A percentile compares a stretch with the other conserved stretches of the same genome.
phyloP scores from a whole-genome alignment of 805 yeast genomes.

The Maudiozyma serrabonitensis region DNA sequence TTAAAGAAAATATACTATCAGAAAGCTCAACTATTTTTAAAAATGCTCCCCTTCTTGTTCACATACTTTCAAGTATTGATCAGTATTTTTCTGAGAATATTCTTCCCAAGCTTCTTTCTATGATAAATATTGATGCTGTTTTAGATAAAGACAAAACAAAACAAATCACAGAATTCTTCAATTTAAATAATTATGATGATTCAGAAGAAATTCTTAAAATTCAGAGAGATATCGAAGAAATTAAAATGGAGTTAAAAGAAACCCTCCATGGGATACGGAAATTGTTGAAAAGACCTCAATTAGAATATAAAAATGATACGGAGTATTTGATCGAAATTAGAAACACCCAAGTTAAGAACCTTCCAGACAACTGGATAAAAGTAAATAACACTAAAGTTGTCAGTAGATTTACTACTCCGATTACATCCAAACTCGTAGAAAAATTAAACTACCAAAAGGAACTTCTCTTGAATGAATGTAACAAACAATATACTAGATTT shows the following conservation, averaged over 20 bases:
- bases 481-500: slow-evolving; percentile 27
- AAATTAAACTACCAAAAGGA: slow-evolving; percentile 53
- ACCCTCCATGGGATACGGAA: slow-evolving; percentile 43
- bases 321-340: slow-evolving; percentile 72
- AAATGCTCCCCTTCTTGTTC: slow-evolving; percentile 30
- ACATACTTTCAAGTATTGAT: slow-evolving; percentile 33
- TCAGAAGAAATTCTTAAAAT: slow-evolving; percentile 34
- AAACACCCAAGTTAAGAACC: slow-evolving; percentile 40
- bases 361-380: slow-evolving; percentile 74
- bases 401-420: slow-evolving; percentile 65
- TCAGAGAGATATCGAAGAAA: slow-evolving; percentile 31
- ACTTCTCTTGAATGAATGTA: slow-evolving; percentile 25
- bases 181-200: slow-evolving; percentile 28
- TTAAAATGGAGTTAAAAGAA: slow-evolving; percentile 39
- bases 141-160: slow-evolving; percentile 39
- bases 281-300: slow-evolving; percentile 44
- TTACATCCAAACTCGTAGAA: slow-evolving; percentile 40
- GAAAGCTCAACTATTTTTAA: slow-evolving; percentile 9
- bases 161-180: slow-evolving; percentile 37
- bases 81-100: slow-evolving; percentile 25
- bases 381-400: slow-evolving; percentile 59
- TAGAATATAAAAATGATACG: slow-evolving; percentile 51
- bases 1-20: slow-evolving; percentile 19
- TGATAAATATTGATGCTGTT: slow-evolving; percentile 47
- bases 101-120: slow-evolving; percentile 31